These are phyloP conservation scores for Aureobasidium leucospermi DNA, from an alignment of 2,329 filamentous ascomycete species.

Conservation along the genomic window DNA sequence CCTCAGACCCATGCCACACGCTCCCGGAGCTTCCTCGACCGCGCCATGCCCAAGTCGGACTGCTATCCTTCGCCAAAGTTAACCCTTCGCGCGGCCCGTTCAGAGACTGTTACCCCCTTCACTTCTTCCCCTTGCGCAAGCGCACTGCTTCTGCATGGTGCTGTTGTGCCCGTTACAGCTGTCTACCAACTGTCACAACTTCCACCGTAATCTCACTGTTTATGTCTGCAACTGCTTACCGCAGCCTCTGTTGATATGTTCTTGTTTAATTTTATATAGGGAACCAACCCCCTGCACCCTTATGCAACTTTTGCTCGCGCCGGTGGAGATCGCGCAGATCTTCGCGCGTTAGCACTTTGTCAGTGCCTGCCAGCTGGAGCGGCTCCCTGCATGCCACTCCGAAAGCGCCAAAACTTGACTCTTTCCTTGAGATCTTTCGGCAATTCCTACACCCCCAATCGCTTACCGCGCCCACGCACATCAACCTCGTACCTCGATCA, in stretches of 20 bases:
- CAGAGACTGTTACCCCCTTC: neutral
- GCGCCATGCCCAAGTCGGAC: constrained; percentile 3
- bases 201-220: constrained; percentile 6
- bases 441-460: neutral
- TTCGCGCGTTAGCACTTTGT: constrained; percentile 5
- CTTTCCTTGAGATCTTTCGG: constrained; percentile 1
- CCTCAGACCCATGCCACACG: neutral
- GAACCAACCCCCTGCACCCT: constrained; percentile 4
- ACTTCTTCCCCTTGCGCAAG: constrained; percentile 13
- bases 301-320: neutral
- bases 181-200: constrained; percentile 10
- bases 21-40: neutral
- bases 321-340: constrained; percentile 12
- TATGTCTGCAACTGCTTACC: neutral
- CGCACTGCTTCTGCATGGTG: constrained; percentile 4
- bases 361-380: neutral
- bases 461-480: neutral
- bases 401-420: constrained; percentile 10
- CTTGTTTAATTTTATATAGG: constrained; percentile 14
- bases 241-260: constrained; percentile 3
- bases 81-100: constrained; percentile 13
- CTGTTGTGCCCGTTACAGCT: constrained; percentile 1
- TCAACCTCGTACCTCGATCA: neutral
- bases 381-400: constrained; percentile 12
- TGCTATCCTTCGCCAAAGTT: constrained; percentile 6